Evolutionary conservation across 345 rosid genomes (phyloP).

Genomic region (Eucalyptus shirleyi): DNA sequence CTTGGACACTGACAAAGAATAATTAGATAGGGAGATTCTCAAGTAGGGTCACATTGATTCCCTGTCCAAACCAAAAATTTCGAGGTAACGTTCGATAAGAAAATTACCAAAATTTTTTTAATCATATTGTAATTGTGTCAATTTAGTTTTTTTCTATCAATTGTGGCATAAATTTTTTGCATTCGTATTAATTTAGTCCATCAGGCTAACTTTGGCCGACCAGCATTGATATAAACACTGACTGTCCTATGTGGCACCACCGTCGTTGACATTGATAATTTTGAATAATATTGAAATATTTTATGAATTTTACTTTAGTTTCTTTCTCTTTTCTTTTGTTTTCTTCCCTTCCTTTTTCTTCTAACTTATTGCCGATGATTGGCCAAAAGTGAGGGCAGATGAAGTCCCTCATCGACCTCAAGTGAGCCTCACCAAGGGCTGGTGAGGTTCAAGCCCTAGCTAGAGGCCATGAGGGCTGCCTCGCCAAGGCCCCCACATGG

Average conservation of each 20-base stretch:
- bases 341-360: not conserved
- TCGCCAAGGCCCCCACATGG: not conserved
- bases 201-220: too few relatives aligned
- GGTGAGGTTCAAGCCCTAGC: accelerated
- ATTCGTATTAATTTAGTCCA: too few relatives aligned
- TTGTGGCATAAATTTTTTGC: not conserved
- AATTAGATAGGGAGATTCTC: not conserved
- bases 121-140: too few relatives aligned
- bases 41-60: not conserved
- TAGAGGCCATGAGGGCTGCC: not conserved
- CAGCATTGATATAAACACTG: accelerated
- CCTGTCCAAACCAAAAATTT: not conserved
- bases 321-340: too few relatives aligned
- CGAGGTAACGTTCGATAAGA: not conserved
- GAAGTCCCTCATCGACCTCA: not conserved
- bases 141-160: too few relatives aligned
- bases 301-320: not conserved
- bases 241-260: accelerated
- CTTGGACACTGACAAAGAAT: not conserved
- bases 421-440: not conserved
- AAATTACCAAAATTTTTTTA: too few relatives aligned
- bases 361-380: too few relatives aligned
- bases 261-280: accelerated
- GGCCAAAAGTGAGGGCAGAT: too few relatives aligned
- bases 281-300: too few relatives aligned